A percentile compares a stretch with the other conserved stretches of the same genome.
Conservation (phyloP, 371 early-diverging fungal genomes). For the Lichtheimia corymbifera region DNA sequence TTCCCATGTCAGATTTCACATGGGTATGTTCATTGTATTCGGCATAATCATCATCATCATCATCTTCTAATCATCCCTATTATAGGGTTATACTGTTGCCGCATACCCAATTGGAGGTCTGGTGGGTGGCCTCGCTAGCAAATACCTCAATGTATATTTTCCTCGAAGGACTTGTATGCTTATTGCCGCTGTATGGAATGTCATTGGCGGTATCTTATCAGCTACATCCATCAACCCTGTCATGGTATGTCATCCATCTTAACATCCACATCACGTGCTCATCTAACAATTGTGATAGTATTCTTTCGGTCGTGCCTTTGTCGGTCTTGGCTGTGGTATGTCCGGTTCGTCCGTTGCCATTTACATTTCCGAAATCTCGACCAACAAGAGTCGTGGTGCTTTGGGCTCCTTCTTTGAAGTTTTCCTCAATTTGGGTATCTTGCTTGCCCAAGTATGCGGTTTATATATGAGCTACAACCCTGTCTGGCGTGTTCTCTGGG, state of each 20-base stretch:
- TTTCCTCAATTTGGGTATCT: slow-evolving; percentile 77
- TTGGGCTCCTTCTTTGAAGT: slow-evolving; percentile 56
- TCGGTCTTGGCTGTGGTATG: slow-evolving; percentile 86
- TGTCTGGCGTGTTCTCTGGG: slow-evolving; percentile 70
- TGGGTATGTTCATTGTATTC: slow-evolving; percentile 21
- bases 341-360: slow-evolving; percentile 52
- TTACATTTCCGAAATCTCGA: slow-evolving; percentile 87
- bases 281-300: slow-evolving; percentile 22
- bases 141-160: slow-evolving; percentile 38
- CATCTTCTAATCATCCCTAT: background rate
- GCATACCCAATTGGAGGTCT: slow-evolving; percentile 51
- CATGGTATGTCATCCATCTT: slow-evolving; percentile 28
- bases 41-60: background rate
- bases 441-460: slow-evolving; percentile 68
- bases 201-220: slow-evolving; percentile 43
- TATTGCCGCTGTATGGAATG: slow-evolving; percentile 36
- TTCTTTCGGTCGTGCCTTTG: slow-evolving; percentile 79
- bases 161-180: slow-evolving; percentile 44
- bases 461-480: slow-evolving; percentile 59
- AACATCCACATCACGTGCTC: background rate
- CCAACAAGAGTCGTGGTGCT: slow-evolving; percentile 72
- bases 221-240: slow-evolving; percentile 36
- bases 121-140: slow-evolving; percentile 41
- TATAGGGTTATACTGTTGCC: slow-evolving; percentile 48
- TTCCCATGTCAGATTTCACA: slow-evolving; percentile 40